Conservation (phyloP, 106 monocot species). For the Dendrobium catenatum region DNA sequence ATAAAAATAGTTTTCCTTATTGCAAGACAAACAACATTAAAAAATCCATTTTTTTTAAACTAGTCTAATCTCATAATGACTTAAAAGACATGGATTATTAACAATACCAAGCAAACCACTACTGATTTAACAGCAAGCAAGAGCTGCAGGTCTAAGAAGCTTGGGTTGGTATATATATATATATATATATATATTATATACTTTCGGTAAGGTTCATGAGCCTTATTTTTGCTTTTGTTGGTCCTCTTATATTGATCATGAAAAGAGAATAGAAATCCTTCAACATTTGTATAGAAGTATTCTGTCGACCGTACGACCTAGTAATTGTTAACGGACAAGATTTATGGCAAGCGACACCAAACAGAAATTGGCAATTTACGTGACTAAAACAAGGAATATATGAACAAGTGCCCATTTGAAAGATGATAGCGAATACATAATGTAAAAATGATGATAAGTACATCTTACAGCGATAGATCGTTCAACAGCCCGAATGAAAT, state of each 20-base stretch:
- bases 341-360: background rate
- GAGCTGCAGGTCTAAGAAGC: background rate
- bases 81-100: background rate
- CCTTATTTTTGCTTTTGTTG: background rate
- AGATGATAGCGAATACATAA: background rate
- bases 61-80: background rate
- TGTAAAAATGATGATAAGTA: background rate
- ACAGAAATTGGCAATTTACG: background rate
- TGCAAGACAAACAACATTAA: background rate
- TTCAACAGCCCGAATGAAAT: constrained; percentile 94
- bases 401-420: background rate
- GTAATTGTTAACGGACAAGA: background rate
- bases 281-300: background rate
- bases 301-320: background rate
- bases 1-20: background rate
- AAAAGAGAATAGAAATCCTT: background rate
- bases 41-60: background rate
- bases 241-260: background rate
- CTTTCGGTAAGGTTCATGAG: background rate
- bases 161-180: too few species aligned
- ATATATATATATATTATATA: too few species aligned
- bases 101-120: background rate
- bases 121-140: constrained; percentile 1
- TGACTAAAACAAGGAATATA: background rate
- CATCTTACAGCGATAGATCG: constrained; percentile 89